Base-by-base conservation (phyloP, 148 eudicot genomes). In the Polygonum maritimum region DNA sequence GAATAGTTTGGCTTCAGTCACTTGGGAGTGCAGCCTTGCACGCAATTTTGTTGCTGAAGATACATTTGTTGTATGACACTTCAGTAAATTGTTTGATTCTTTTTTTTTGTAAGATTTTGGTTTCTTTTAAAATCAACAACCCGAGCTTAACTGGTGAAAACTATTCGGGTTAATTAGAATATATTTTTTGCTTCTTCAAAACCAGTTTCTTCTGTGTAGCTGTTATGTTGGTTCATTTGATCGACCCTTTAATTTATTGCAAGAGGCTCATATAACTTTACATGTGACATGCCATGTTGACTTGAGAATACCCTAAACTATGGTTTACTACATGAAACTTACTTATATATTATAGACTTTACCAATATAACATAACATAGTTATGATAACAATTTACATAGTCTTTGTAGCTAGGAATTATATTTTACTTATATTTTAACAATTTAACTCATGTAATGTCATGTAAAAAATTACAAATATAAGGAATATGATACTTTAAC, bases 301-400 rank as follows among this genome's bases (percentile, higher is more conserved):
- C 65, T 82, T 26, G 85, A 82, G 75, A 85, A 82, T 67, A 85
- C 85, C 69, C 70, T 85, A 12, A 82, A 85, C 57, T 80, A 85
- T 33, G 82, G 78, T 45, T 75, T 85, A n/a, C n/a, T n/a, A n/a
- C n/a, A n/a, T n/a, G n/a, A n/a, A n/a, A n/a, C n/a, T n/a, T n/a
- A n/a, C n/a, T n/a, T n/a, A n/a, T n/a, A n/a, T n/a, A n/a, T n/a
- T n/a, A n/a, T n/a, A n/a, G n/a, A n/a, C n/a, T n/a, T n/a, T n/a
- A n/a, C n/a, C n/a, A n/a, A n/a, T n/a, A n/a, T n/a, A n/a, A n/a
- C n/a, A n/a, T n/a, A n/a, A n/a, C n/a, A n/a, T n/a, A n/a, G n/a
- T n/a, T n/a, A n/a, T n/a, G n/a, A n/a, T n/a, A n/a, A n/a, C n/a
- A n/a, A n/a, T n/a, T n/a, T n/a, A n/a, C n/a, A n/a, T n/a, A n/a